Evolutionary conservation across 208 protist genomes (phyloP), one percentile per base, ranked within the genome.

Genomic region (Crithidia thermophila): DNA sequence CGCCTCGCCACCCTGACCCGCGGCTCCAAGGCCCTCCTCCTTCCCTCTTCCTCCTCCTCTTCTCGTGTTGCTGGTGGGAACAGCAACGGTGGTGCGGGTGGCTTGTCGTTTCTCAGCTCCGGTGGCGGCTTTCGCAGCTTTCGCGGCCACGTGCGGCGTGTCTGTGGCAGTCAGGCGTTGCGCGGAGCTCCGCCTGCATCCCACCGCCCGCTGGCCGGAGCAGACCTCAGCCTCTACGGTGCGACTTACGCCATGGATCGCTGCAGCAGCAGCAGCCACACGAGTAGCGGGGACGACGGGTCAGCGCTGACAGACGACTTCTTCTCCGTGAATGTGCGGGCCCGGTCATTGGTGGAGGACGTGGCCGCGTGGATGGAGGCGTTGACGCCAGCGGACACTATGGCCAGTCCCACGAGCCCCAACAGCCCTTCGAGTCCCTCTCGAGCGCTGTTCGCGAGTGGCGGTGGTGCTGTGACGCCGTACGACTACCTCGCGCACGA

Each of bases 261-360:
- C 21, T 39, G 20, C 43, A 58, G 14, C 52, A 28, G 36, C 33
- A 47, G 18, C 40, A 23, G 21, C 60, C 50, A 11, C 49, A 40
- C 20, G 28, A 21, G 5, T 37, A 30, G 42, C 18, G 43, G 23
- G 58, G 28, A 39, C 18, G 30, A 16, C 11, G 43, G 14, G 11
- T 18, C 51, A 8, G 43, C 23, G 18, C 11, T 53, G 39, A 14
- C 11, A 16, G 25, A 45, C 27, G 81, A 87, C 55, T 73, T 71
- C 46, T 87, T 77, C 60, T 57, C 68, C 7, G 31, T 87, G 10
- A 87, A 87, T 46, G 70, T 83, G n/a, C 67, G 74, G 31, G 81
- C 81, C 6, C 76, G 67, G 14, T 49, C 69, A 18, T 31, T 87
- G 58, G 62, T 77, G n/a, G 25, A 49, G 5, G 69, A 77, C 30